A percentile compares a stretch with the other conserved stretches of the same genome.
These are phyloP conservation scores for Neurospora intermedia DNA, from an alignment of 495 filamentous ascomycete species.

Conservation along the genomic window DNA sequence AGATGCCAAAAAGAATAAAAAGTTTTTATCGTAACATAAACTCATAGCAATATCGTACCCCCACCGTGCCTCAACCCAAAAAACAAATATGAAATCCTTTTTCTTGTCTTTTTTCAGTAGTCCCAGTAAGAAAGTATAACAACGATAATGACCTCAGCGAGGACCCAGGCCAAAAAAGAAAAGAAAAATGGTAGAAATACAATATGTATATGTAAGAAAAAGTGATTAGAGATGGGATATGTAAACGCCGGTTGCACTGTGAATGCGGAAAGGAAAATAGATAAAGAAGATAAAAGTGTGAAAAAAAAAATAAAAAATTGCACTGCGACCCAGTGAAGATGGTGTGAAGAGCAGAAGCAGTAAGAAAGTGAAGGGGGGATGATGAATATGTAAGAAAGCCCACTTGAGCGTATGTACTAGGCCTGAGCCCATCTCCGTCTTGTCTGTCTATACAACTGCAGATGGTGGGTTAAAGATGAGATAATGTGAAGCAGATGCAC, in stretches of 20 bases:
- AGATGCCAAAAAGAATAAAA: not conserved
- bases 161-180: not conserved
- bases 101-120: not conserved
- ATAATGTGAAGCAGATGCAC: too few species aligned
- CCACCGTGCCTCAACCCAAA: not conserved
- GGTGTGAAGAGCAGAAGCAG: not conserved
- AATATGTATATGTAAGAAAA: not conserved
- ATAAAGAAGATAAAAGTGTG: not conserved
- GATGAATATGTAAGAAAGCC: not conserved
- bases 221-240: not conserved
- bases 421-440: not conserved
- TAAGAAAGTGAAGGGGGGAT: not conserved
- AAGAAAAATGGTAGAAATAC: not conserved
- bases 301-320: not conserved
- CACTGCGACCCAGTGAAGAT: not conserved
- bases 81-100: not conserved
- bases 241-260: not conserved
- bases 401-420: not conserved
- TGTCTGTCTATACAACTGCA: not conserved
- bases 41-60: not conserved
- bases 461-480: not conserved
- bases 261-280: not conserved
- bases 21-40: not conserved
- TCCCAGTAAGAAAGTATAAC: too few species aligned
- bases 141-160: too few species aligned